phyloP scores from a whole-genome alignment of 139 green algal genomes.

The Closterium sp. region DNA sequence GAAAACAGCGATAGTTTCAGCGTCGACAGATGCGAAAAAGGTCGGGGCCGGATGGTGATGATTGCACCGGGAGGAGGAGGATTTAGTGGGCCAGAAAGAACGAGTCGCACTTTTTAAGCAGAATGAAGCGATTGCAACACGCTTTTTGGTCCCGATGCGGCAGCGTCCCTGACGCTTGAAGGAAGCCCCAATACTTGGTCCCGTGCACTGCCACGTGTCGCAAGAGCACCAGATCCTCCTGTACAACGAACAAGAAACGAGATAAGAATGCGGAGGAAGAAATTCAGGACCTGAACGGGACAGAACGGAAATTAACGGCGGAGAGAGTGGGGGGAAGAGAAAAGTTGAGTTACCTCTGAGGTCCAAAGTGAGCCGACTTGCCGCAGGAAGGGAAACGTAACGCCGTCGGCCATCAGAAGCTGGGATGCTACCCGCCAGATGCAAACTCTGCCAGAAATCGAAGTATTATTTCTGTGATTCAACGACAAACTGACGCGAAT shows the following conservation, averaged over 20 bases:
- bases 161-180: neutral
- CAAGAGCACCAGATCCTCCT: slow-evolving; percentile 8
- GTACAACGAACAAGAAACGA: neutral
- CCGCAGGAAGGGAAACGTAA: neutral
- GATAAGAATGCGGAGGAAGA: neutral
- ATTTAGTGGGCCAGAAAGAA: too few relatives aligned
- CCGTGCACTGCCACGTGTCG: neutral
- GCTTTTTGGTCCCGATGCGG: slow-evolving; percentile 2
- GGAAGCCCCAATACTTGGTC: slow-evolving; percentile 1
- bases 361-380: neutral
- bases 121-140: slow-evolving; percentile 3
- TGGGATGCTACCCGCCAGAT: neutral
- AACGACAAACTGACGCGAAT: neutral
- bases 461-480: too few relatives aligned
- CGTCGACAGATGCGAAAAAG: too few relatives aligned
- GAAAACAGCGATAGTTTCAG: too few relatives aligned
- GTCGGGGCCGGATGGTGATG: too few relatives aligned
- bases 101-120: neutral
- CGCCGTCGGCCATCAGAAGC: neutral
- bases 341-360: neutral
- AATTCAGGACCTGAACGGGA: neutral
- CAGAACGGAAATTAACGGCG: too few relatives aligned
- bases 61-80: too few relatives aligned
- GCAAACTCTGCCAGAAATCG: too few relatives aligned
- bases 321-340: too few relatives aligned